Evolutionary conservation across 2,329 filamentous ascomycete species (phyloP).

Genomic region (Pseudogymnoascus sp.): DNA sequence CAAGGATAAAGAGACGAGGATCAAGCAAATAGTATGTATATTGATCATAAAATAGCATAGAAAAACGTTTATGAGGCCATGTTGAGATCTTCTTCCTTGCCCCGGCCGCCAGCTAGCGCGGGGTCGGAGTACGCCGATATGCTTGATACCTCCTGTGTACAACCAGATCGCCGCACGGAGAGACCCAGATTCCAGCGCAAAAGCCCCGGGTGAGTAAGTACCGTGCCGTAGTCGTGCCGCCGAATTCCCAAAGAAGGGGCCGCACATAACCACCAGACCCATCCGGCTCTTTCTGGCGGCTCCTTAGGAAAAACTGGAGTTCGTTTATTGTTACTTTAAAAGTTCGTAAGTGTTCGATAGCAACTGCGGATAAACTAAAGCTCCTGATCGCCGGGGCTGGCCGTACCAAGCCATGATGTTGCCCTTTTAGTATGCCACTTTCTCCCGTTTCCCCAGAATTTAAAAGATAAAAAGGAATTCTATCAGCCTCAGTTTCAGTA

Average conservation of each 20-base stretch:
- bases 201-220: not conserved
- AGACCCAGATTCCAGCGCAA: not conserved
- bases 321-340: not conserved
- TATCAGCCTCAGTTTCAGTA: not conserved
- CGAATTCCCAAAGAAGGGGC: not conserved
- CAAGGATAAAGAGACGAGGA: conserved; percentile 4
- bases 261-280: not conserved
- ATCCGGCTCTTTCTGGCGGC: not conserved
- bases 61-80: conserved; percentile 9
- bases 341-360: not conserved
- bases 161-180: conserved; percentile 1
- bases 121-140: conserved; percentile 9
- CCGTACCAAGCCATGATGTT: not conserved
- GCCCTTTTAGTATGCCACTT: not conserved
- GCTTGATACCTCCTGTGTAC: conserved; percentile 3
- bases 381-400: not conserved
- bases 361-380: not conserved
- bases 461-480: not conserved
- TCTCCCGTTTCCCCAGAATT: not conserved
- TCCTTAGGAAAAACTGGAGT: not conserved
- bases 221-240: not conserved
- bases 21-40: conserved; percentile 5
- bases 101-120: conserved; percentile 3
- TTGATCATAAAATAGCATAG: not conserved
- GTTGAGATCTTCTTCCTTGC: conserved; percentile 4